Conservation (phyloP, 495 filamentous ascomycete genomes). For the Oidiodendron maius region DNA sequence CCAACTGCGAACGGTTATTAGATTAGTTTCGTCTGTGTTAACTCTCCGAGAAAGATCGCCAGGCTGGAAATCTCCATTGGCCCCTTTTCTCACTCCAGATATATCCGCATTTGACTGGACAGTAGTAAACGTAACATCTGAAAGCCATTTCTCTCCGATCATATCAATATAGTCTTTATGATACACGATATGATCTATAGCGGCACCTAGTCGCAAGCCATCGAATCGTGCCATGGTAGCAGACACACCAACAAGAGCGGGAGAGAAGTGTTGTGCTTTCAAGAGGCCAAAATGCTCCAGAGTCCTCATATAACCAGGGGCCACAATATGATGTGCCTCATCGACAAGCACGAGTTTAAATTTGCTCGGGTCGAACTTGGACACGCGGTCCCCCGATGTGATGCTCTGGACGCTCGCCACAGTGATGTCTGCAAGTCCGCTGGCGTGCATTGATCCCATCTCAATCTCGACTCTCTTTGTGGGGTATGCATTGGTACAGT, state of each 20-base stretch:
- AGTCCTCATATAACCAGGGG: constrained; percentile 64
- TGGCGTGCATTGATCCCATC: constrained; percentile 71
- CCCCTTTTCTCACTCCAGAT: constrained; percentile 54
- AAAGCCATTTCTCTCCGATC: constrained; percentile 82
- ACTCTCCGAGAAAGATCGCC: constrained; percentile 69
- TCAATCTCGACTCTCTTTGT: constrained; percentile 77
- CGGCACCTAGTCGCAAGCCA: constrained; percentile 78
- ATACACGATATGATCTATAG: constrained; percentile 94
- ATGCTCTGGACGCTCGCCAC: constrained; percentile 87
- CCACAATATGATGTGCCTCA: constrained; percentile 97
- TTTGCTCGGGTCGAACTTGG: constrained; percentile 68
- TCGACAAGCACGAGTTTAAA: constrained; percentile 96
- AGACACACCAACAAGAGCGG: constrained; percentile 82
- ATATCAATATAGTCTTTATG: constrained; percentile 97
- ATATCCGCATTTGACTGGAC: constrained; percentile 77
- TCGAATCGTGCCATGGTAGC: constrained; percentile 89
- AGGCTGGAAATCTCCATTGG: constrained; percentile 72
- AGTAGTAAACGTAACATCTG: constrained; percentile 87
- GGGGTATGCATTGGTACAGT: constrained; percentile 78
- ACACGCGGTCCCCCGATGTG: constrained; percentile 62
- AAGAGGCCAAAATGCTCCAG: constrained; percentile 71
- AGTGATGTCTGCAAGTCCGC: constrained; percentile 82
- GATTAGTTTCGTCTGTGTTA: constrained; percentile 72
- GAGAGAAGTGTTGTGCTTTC: constrained; percentile 44
- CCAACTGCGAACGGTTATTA: constrained; percentile 81